Evolutionary conservation across 495 filamentous ascomycete species (phyloP).

Genomic region (Chaetomium fimeti): DNA sequence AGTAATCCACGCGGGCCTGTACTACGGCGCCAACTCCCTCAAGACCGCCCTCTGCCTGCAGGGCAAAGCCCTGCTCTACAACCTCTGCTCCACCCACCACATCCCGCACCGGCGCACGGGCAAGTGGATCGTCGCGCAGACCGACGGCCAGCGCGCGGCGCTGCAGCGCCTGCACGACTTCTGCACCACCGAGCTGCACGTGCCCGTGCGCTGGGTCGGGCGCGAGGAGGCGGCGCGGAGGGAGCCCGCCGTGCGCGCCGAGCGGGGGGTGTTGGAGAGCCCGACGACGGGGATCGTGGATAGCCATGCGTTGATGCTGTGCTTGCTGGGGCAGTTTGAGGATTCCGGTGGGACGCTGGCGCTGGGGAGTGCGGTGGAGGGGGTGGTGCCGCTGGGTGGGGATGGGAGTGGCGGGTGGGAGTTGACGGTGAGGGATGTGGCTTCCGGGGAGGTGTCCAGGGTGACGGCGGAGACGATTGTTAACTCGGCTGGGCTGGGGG

Average conservation of each 20-base stretch:
- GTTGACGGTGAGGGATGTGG: conserved; percentile 44
- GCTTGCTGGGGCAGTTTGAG: conserved; percentile 70
- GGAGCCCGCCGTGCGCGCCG: conserved; percentile 75
- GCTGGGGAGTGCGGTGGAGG: conserved; percentile 60
- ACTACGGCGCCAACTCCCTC: conserved; percentile 74
- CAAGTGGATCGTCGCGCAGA: conserved; percentile 96
- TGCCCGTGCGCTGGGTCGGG: conserved; percentile 71
- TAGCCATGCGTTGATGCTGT: conserved; percentile 78
- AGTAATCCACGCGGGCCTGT: conserved; percentile 94
- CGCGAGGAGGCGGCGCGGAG: conserved; percentile 55
- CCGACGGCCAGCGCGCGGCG: conserved; percentile 61
- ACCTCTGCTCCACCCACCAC: conserved; percentile 61
- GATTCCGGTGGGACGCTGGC: conserved; percentile 73
- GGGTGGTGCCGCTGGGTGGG: conserved; percentile 58
- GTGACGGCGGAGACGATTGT: conserved; percentile 75
- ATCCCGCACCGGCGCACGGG: conserved; percentile 74
- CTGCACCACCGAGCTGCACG: conserved; percentile 58
- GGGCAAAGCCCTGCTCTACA: conserved; percentile 75
- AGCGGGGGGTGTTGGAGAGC: conserved; percentile 73
- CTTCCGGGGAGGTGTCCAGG: conserved; percentile 47
- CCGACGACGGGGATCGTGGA: conserved; percentile 88
- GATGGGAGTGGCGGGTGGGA: conserved; percentile 50
- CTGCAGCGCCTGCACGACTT: conserved; percentile 66
- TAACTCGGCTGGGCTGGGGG: conserved; percentile 81
- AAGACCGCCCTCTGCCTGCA: conserved; percentile 82